Conservation (phyloP, 495 filamentous ascomycete species). For the Umbilicaria muhlenbergii region DNA sequence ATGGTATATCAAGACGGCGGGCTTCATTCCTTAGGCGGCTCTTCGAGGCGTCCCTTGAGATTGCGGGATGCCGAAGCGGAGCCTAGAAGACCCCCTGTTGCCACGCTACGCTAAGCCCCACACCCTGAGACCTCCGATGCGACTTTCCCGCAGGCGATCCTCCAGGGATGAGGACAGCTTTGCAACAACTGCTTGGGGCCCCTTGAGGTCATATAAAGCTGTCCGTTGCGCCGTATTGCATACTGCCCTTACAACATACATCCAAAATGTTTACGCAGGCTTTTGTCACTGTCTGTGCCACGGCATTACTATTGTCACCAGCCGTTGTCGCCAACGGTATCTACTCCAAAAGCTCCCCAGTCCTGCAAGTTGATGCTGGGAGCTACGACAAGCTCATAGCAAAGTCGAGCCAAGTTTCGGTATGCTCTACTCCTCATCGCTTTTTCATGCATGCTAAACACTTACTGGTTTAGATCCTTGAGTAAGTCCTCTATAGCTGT, state of each 20-base stretch:
- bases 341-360: slow-evolving; percentile 77
- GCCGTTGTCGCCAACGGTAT: slow-evolving; percentile 39
- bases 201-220: too few relatives aligned
- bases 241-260: not conserved
- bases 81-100: too few relatives aligned
- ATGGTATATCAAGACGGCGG: too few relatives aligned
- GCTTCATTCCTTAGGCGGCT: too few relatives aligned
- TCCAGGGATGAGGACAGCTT: slow-evolving; percentile 11
- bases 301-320: slow-evolving; percentile 1
- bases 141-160: slow-evolving; percentile 4
- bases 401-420: slow-evolving; percentile 80
- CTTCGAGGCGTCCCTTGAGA: too few relatives aligned
- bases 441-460: slow-evolving; percentile 9
- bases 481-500: slow-evolving; percentile 32
- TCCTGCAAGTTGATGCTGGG: slow-evolving; percentile 72
- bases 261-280: slow-evolving; percentile 4
- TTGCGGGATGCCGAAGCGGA: too few relatives aligned
- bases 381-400: slow-evolving; percentile 74
- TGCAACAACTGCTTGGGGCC: not conserved
- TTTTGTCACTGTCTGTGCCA: slow-evolving; percentile 2
- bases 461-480: slow-evolving; percentile 38
- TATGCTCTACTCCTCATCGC: slow-evolving; percentile 29
- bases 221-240: too few relatives aligned
- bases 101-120: not conserved
- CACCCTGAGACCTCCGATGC: not conserved